A percentile compares a stretch with the other conserved stretches of the same genome.
Conservation (phyloP, 2,329 filamentous ascomycete genomes). For the Penicillium hesseltinei region DNA sequence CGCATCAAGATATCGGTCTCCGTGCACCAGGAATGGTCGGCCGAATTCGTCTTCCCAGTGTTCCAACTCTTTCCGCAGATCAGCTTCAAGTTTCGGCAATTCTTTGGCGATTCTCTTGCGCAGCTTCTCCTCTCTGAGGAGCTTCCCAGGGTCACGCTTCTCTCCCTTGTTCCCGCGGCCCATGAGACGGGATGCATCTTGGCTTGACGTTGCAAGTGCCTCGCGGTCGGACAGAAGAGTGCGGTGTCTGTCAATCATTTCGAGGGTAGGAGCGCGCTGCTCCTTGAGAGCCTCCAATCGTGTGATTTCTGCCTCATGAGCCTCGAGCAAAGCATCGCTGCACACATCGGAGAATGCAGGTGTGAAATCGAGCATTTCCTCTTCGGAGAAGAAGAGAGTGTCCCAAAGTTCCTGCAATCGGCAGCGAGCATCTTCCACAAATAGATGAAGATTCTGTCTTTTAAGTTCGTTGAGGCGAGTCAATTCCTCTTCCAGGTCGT, state of each 20-base stretch:
- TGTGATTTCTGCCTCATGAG: conserved; percentile 86
- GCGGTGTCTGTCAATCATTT: conserved; percentile 79
- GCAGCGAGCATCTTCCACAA: conserved; percentile 89
- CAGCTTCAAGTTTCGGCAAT: conserved; percentile 81
- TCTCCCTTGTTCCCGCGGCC: conserved; percentile 89
- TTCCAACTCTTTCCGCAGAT: conserved; percentile 79
- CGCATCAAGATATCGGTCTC: conserved; percentile 83
- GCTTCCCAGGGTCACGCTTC: conserved; percentile 87
- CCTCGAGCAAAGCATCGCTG: conserved; percentile 89
- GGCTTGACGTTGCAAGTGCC: conserved; percentile 82
- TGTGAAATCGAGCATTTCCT: conserved; percentile 98
- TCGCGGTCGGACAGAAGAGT: conserved; percentile 81
- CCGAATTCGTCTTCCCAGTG: conserved; percentile 93
- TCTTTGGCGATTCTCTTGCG: conserved; percentile 96
- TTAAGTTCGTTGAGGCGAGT: conserved; percentile 85
- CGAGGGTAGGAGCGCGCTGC: conserved; percentile 79
- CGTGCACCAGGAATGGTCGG: conserved; percentile 87
- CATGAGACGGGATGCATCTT: conserved; percentile 92
- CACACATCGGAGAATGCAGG: conserved; percentile 97
- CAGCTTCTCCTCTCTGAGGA: conserved; percentile 97
- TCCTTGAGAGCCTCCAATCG: conserved; percentile 79
- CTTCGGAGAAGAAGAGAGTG: conserved; percentile 86
- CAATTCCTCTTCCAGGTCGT: conserved; percentile 93
- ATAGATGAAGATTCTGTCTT: conserved; percentile 88
- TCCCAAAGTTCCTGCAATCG: conserved; percentile 96